phyloP scores from a whole-genome alignment of 441 rosid genomes.

The Biscutella laevigata region DNA sequence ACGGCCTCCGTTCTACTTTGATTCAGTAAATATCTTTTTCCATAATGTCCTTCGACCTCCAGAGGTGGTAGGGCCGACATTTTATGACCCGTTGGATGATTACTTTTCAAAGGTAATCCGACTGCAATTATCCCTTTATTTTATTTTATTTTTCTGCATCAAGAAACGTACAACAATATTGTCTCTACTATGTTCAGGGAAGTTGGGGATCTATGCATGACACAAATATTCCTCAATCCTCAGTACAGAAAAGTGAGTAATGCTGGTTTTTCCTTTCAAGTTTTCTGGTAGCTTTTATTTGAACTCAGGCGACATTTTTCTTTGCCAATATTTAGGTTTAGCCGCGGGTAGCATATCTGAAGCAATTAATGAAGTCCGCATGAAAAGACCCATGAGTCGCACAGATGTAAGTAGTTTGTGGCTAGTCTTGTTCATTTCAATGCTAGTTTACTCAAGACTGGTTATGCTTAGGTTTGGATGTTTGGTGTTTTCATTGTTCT shows the following conservation, averaged over 20 bases:
- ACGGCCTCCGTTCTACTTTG: constrained; percentile 92
- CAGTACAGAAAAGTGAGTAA: constrained; percentile 28
- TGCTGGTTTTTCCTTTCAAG: constrained; percentile 8
- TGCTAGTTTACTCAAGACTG: not conserved
- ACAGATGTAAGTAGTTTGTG: constrained; percentile 54
- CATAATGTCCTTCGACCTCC: constrained; percentile 96
- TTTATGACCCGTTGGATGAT: constrained; percentile 53
- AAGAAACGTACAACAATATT: constrained; percentile 22
- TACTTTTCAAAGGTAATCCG: constrained; percentile 87
- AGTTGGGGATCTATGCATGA: constrained; percentile 51
- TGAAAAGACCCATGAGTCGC: constrained; percentile 85
- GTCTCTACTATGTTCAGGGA: constrained; percentile 46
- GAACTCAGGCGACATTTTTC: not conserved
- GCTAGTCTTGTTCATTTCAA: not conserved
- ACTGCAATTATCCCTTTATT: too few species aligned
- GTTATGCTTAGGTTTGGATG: not conserved
- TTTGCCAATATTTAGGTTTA: constrained; percentile 35
- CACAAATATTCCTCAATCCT: constrained; percentile 37
- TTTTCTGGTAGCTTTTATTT: constrained; percentile 1
- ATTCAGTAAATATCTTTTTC: constrained; percentile 90
- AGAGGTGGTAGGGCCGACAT: constrained; percentile 54
- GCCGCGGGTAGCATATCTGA: constrained; percentile 48
- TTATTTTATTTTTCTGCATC: constrained; percentile 13
- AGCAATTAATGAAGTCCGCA: constrained; percentile 58
- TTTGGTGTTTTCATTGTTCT: not conserved